Percentiles rank a stretch among this genome's conserved stretches.
Evolutionary conservation across 495 filamentous ascomycete species (phyloP).

Genomic region (Aspergillus haitiensis): DNA sequence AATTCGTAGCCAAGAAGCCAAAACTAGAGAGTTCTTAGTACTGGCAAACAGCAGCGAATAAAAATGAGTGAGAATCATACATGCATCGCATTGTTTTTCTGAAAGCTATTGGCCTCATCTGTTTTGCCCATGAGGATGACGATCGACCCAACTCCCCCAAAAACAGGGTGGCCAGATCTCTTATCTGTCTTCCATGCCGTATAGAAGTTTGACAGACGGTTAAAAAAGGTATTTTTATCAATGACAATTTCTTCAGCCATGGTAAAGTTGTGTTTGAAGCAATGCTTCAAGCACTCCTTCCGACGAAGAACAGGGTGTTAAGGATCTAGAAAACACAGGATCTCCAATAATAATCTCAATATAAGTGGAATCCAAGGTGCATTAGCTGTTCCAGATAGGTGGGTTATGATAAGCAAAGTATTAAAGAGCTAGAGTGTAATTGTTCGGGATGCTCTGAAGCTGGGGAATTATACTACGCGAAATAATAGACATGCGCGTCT

Average conservation of each 20-base stretch:
- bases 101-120: constrained; percentile 76
- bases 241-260: constrained; percentile 78
- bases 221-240: constrained; percentile 87
- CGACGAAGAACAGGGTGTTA: not conserved
- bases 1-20: constrained; percentile 99
- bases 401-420: no score
- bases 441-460: not conserved
- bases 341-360: no score
- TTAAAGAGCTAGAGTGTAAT: no score
- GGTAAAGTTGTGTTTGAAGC: constrained; percentile 24
- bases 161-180: constrained; percentile 71
- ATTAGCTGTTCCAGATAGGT: no score
- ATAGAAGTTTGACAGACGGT: constrained; percentile 81
- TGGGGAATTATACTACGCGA: constrained; percentile 4
- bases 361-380: no score
- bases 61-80: constrained; percentile 53
- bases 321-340: not conserved
- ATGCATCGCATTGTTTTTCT: constrained; percentile 95
- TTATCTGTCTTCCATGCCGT: constrained; percentile 95
- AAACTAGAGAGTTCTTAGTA: constrained; percentile 57
- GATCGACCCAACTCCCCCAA: constrained; percentile 80
- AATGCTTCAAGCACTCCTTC: constrained; percentile 11
- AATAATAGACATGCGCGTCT: constrained; percentile 1
- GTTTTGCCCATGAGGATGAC: constrained; percentile 91
- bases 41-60: not conserved